Evolutionary conservation across 2,329 filamentous ascomycete genomes (phyloP), one percentile per base, ranked within the genome.

Genomic region (Neopestalotiopsis sp.): DNA sequence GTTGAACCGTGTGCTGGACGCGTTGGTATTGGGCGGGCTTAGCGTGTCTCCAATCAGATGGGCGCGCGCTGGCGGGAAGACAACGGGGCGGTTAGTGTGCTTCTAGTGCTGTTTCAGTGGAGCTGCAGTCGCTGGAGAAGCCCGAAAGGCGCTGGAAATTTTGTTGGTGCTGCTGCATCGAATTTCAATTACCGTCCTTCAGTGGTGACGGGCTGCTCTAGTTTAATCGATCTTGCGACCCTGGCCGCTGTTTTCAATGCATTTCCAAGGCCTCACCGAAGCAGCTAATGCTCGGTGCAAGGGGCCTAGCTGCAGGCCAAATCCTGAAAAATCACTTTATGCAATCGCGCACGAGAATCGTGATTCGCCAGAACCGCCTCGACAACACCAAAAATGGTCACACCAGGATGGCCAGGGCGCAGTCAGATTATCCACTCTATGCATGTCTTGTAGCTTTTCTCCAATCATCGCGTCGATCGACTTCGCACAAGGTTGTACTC

Each of bases 391-490:
- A 65, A 71, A 49, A 68, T 58, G 20, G 67, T 75, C 71, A 73
- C 73, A 72, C 71, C 61, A 71, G 52, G 60, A 66, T 52, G 60
- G 63, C 49, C 65, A 63, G 68, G 72, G 69, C 70, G 45, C 45
- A 52, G 45, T 17, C 45, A 52, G 45, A n/a, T 20, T 52, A 20
- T 20, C 45, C 45, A 52, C 45, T 52, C n/a, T 9, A 52, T 69
- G 67, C 69, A 67, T 45, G 68, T 69, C 68, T 67, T 69, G 67
- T 69, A 45, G 42, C 38, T 64, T 67, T 63, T 24, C 65, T 34
- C 76, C 76, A 78, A 78, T 78, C 65, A 70, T 77, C 75, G 72
- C 77, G 76, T 78, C 72, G 24, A 28, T 52, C 20, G 14, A 17
- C 45, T 9, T 52, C 45, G 45, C 17, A 9, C 45, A 52, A 52